Evolutionary conservation across 202 grass and related monocot species (phyloP).

Genomic region (Sporobolus alterniflorus): DNA sequence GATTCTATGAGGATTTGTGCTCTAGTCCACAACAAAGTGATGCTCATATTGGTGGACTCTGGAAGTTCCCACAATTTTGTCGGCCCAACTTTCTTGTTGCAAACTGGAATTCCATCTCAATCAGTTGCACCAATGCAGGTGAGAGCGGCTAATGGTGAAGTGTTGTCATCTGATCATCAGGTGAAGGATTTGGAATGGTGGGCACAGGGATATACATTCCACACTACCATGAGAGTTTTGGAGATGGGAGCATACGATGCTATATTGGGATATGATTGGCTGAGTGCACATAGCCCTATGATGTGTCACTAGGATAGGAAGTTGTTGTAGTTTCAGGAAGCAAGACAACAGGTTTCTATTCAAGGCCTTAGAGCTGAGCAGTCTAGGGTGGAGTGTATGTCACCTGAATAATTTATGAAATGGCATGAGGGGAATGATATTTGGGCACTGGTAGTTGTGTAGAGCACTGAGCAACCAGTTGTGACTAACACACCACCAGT

Average conservation of each 20-base stretch:
- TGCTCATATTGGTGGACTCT: neutral
- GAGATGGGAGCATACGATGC: neutral
- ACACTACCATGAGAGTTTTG: neutral
- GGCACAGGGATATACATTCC: neutral
- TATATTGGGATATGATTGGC: neutral
- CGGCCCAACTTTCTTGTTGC: neutral
- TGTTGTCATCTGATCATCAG: fast-evolving
- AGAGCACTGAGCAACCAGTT: no score
- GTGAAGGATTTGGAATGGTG: neutral
- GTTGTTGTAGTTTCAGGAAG: neutral
- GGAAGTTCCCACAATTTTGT: neutral
- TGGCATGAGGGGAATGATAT: no score
- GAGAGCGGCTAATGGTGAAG: neutral
- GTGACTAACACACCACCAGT: no score
- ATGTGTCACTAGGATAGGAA: neutral
- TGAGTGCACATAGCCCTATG: neutral
- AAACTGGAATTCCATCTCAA: no score
- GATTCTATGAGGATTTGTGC: neutral
- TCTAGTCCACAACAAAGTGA: neutral
- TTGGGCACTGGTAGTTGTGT: no score
- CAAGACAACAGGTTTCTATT: no score
- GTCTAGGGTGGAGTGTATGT: no score
- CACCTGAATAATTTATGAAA: no score
- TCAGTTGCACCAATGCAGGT: neutral
- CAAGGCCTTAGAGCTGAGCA: no score